Evolutionary conservation across 768 basidiomycete species (phyloP).

Genomic region (Plicaturopsis crispa): DNA sequence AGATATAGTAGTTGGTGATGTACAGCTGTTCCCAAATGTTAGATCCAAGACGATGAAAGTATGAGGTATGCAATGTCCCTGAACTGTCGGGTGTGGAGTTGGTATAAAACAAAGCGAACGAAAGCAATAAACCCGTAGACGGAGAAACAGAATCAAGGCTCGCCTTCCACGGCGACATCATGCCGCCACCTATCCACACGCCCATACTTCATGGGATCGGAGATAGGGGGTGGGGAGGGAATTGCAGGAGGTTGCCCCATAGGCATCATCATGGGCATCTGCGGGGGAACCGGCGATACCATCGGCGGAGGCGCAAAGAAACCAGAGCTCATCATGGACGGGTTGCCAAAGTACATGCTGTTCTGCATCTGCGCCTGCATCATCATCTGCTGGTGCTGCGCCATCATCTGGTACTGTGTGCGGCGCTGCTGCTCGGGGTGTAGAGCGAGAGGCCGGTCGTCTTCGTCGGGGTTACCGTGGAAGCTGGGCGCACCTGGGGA

Average conservation of each 20-base stretch:
- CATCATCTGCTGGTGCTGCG: slow-evolving; percentile 44
- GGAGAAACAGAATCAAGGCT: slow-evolving; percentile 18
- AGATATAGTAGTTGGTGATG: too few species aligned
- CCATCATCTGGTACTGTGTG: slow-evolving; percentile 41
- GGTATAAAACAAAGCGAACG: too few species aligned
- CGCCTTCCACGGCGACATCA: slow-evolving; percentile 69
- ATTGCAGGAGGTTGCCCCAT: slow-evolving; percentile 31
- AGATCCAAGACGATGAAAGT: too few species aligned
- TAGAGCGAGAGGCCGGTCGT: slow-evolving; percentile 62
- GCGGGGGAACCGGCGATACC: slow-evolving; percentile 31
- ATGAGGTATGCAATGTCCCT: too few species aligned
- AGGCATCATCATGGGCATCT: slow-evolving; percentile 37
- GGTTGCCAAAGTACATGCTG: slow-evolving; percentile 63
- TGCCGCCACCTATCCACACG: slow-evolving; percentile 78
- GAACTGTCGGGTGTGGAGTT: too few species aligned
- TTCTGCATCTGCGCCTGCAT: slow-evolving; percentile 52
- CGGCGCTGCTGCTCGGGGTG: slow-evolving; percentile 78
- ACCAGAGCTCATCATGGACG: slow-evolving; percentile 62
- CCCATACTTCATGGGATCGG: slow-evolving; percentile 59
- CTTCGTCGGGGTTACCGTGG: slow-evolving; percentile 42
- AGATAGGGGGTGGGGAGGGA: slow-evolving; percentile 56
- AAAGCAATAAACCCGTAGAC: too few species aligned
- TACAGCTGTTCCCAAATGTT: too few species aligned
- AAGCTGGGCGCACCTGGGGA: slow-evolving; percentile 11
- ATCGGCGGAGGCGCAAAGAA: slow-evolving; percentile 52